Evolutionary conservation across 805 yeast species (phyloP).

Genomic region (Hanseniaspora guilliermondii): DNA sequence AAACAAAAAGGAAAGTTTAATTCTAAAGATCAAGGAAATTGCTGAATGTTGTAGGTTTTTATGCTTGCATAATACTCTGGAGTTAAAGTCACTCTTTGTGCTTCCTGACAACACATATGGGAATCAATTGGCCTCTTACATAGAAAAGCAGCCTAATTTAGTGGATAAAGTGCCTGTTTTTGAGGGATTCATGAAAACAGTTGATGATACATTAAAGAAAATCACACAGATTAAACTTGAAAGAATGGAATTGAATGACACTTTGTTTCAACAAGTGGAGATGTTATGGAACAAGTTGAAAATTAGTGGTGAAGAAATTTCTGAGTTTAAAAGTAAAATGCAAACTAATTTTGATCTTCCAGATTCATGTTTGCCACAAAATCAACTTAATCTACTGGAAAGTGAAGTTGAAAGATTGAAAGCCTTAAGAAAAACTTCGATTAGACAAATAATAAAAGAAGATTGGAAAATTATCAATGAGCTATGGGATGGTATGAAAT

Average conservation of each 20-base stretch:
- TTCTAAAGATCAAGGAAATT: slow-evolving; percentile 12
- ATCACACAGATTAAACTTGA: slow-evolving; percentile 28
- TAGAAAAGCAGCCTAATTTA: slow-evolving; percentile 19
- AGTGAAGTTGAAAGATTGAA: slow-evolving; percentile 46
- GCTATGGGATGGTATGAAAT: slow-evolving; percentile 52
- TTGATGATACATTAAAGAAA: slow-evolving; percentile 12
- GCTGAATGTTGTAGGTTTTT: slow-evolving; percentile 10
- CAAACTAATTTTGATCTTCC: slow-evolving; percentile 27
- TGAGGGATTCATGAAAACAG: slow-evolving; percentile 5
- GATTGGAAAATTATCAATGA: slow-evolving; percentile 46
- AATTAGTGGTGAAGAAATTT: slow-evolving; percentile 33
- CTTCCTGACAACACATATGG: not conserved
- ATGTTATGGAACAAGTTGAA: slow-evolving; percentile 47
- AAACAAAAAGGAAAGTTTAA: slow-evolving; percentile 9
- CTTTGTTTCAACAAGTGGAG: slow-evolving; percentile 32
- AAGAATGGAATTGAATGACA: slow-evolving; percentile 23
- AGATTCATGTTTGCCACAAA: slow-evolving; percentile 30
- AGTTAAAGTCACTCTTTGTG: not conserved
- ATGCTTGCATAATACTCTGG: slow-evolving; percentile 1
- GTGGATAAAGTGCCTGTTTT: slow-evolving; percentile 15
- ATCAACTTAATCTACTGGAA: slow-evolving; percentile 39
- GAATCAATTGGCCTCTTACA: slow-evolving; percentile 15
- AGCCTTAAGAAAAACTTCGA: slow-evolving; percentile 46
- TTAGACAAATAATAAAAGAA: slow-evolving; percentile 55
- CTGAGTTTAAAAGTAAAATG: slow-evolving; percentile 27